A percentile compares a stretch with the other conserved stretches of the same genome.
Evolutionary conservation across 169 alveolate genomes (phyloP).

Genomic region (Cryptosporidium baileyi): DNA sequence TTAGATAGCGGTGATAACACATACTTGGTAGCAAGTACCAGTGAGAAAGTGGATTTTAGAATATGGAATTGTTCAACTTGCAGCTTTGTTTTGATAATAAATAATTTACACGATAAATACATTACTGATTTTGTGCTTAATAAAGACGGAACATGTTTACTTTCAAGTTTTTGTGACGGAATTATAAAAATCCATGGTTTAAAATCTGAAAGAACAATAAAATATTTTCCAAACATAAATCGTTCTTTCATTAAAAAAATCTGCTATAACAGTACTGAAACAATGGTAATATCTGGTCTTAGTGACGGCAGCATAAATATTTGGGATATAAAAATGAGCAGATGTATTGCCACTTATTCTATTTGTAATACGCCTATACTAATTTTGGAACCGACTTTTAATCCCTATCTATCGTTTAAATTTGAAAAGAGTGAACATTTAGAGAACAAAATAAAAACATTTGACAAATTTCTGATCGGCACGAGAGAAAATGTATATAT

Average conservation of each 20-base stretch:
- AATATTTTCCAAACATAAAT: conserved; percentile 16
- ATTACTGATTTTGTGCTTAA: conserved; percentile 19
- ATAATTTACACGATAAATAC: conserved; percentile 15
- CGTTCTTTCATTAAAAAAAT: not conserved
- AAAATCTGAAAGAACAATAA: conserved; percentile 18
- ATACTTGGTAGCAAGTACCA: conserved; percentile 40
- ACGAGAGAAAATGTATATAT: not conserved
- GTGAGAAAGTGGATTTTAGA: conserved; percentile 21
- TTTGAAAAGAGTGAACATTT: not conserved
- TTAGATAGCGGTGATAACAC: not conserved
- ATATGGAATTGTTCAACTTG: conserved; percentile 24
- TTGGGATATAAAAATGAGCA: conserved; percentile 35
- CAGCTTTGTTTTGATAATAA: not conserved
- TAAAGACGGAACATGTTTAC: conserved; percentile 35
- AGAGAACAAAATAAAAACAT: not conserved
- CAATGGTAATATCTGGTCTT: conserved; percentile 21
- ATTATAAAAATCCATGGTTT: conserved; percentile 53
- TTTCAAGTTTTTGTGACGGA: conserved; percentile 40
- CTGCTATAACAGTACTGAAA: conserved; percentile 28
- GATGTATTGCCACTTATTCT: conserved; percentile 20
- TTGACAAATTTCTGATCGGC: conserved; percentile 1
- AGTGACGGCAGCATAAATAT: conserved; percentile 17
- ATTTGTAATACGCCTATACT: conserved; percentile 8
- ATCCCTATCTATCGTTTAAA: not conserved
- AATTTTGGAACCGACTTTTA: not conserved